Percentiles rank a stretch among this genome's conserved stretches.
Conservation (phyloP, 805 yeast species). For the Ogataea chonburiensis region DNA sequence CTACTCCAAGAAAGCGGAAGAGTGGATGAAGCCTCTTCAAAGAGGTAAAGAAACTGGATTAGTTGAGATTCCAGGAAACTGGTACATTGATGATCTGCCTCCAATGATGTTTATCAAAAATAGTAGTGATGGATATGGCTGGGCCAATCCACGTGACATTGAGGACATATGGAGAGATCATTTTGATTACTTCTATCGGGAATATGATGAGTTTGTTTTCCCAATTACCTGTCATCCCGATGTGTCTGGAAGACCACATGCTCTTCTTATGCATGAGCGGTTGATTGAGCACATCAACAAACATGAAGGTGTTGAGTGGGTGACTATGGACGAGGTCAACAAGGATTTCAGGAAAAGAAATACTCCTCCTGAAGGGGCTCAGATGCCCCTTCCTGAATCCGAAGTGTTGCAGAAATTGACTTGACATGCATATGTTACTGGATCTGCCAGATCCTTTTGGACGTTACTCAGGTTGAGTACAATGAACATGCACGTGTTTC, state of each 20-base stretch:
- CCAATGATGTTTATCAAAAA: constrained; percentile 40
- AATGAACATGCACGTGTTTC: no score
- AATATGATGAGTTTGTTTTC: constrained; percentile 38
- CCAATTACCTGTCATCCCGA: constrained; percentile 41
- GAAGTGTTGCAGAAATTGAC: not conserved
- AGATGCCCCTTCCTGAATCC: constrained; percentile 21
- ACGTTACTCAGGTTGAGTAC: no score
- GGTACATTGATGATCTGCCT: constrained; percentile 40
- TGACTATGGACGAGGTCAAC: constrained; percentile 37
- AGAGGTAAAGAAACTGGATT: constrained; percentile 35
- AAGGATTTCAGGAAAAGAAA: constrained; percentile 33
- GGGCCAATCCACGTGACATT: constrained; percentile 37
- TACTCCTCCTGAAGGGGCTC: constrained; percentile 32
- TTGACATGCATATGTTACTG: no score
- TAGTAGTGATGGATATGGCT: constrained; percentile 34
- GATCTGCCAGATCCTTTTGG: no score
- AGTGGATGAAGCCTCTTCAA: constrained; percentile 39
- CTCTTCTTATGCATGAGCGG: constrained; percentile 36
- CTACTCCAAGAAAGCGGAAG: constrained; percentile 34
- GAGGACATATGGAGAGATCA: constrained; percentile 41
- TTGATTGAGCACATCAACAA: constrained; percentile 36
- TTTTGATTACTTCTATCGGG: constrained; percentile 38
- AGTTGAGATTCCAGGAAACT: constrained; percentile 39
- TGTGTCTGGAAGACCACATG: constrained; percentile 39
- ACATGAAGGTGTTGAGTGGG: constrained; percentile 41